phyloP scores from a whole-genome alignment of 2,329 filamentous ascomycete species.

The Rhexocercosporidium sp. region DNA sequence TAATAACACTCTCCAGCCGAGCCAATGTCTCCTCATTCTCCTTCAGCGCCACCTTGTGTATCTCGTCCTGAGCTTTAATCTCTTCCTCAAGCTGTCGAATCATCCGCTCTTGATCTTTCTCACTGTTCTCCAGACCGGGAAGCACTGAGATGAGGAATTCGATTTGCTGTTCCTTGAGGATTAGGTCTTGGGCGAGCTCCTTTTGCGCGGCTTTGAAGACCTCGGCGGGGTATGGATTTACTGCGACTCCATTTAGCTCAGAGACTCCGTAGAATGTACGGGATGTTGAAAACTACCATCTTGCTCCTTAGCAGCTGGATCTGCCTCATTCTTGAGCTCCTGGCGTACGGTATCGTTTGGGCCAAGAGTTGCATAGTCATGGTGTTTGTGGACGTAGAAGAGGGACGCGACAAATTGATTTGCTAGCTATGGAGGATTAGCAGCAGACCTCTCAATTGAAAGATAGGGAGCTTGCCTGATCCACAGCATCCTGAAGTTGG shows the following conservation, averaged over 20 bases:
- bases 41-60: conserved; percentile 65
- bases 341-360: conserved; percentile 64
- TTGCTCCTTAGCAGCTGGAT: conserved; percentile 27
- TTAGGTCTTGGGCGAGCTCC: conserved; percentile 77
- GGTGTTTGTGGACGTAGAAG: conserved; percentile 70
- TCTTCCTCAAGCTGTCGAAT: conserved; percentile 70
- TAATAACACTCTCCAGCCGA: conserved; percentile 65
- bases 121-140: conserved; percentile 79
- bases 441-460: background rate
- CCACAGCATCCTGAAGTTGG: conserved; percentile 83
- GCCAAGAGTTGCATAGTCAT: conserved; percentile 66
- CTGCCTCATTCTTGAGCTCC: conserved; percentile 48
- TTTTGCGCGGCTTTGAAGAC: conserved; percentile 70
- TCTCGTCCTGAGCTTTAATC: conserved; percentile 64
- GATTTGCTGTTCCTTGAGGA: conserved; percentile 83
- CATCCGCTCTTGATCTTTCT: conserved; percentile 73
- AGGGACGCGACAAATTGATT: conserved; percentile 72
- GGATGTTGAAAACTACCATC: conserved; percentile 22
- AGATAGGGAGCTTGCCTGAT: conserved; percentile 62
- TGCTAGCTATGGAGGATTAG: conserved; percentile 56
- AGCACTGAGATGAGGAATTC: conserved; percentile 76
- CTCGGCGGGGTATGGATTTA: conserved; percentile 65
- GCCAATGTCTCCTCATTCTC: conserved; percentile 66
- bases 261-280: background rate
- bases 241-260: conserved; percentile 44